Conservation (phyloP, 257 asterid genomes). For the Capsicum pubescens region DNA sequence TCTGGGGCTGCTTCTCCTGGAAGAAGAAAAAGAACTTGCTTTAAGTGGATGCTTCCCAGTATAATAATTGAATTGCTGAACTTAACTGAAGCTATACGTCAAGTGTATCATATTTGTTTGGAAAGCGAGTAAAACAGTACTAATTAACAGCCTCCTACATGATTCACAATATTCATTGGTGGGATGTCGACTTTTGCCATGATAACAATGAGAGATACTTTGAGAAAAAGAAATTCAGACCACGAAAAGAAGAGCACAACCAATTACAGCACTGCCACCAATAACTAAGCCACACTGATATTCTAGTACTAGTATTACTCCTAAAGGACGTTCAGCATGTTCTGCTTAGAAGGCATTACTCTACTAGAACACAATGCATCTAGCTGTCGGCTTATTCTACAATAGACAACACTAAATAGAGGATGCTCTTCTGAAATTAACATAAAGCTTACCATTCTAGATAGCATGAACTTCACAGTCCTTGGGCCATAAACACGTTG, state of each 20-base stretch:
- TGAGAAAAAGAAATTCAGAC: neutral
- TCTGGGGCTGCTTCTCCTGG: conserved; percentile 92
- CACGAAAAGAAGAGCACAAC: neutral
- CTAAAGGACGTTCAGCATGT: neutral
- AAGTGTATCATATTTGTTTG: neutral
- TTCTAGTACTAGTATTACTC: neutral
- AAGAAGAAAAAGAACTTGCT: neutral
- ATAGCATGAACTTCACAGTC: conserved; percentile 83
- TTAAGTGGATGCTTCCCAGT: neutral
- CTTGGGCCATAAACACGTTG: conserved; percentile 95
- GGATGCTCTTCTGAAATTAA: neutral
- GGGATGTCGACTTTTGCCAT: neutral
- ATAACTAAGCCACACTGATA: neutral
- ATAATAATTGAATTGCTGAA: neutral
- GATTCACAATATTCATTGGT: conserved; percentile 1
- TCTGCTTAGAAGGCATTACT: neutral
- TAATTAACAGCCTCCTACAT: neutral
- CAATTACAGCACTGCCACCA: neutral
- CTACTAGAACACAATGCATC: neutral
- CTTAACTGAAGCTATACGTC: neutral
- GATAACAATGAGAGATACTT: neutral
- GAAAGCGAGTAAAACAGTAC: neutral
- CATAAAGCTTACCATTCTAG: conserved; percentile 72
- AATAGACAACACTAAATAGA: neutral
- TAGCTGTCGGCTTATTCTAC: neutral